Evolutionary conservation across 1,139 yeast species (phyloP).

Genomic region (Magnusiomyces starmeri): DNA sequence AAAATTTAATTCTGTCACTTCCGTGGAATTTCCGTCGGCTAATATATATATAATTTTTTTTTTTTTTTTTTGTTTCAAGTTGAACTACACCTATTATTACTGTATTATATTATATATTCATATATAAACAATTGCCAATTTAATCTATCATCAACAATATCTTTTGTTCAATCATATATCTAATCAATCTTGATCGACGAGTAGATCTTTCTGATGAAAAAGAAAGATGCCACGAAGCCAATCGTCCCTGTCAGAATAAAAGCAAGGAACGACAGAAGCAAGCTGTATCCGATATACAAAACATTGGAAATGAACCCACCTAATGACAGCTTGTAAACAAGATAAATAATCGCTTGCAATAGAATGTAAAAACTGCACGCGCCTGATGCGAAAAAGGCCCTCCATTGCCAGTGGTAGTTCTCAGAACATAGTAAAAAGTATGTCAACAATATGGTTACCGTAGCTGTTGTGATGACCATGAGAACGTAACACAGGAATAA

Average conservation of each 20-base stretch:
- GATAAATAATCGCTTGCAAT: slow-evolving; percentile 62
- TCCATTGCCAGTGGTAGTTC: slow-evolving; percentile 98
- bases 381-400: slow-evolving; percentile 80
- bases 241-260: slow-evolving; percentile 84
- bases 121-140: too few relatives aligned
- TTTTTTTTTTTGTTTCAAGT: not conserved
- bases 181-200: slow-evolving; percentile 79
- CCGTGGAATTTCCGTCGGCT: too few relatives aligned
- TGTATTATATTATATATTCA: too few relatives aligned
- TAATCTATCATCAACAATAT: too few relatives aligned
- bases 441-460: slow-evolving; percentile 72
- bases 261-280: slow-evolving; percentile 59
- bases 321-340: slow-evolving; percentile 46
- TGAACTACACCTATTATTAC: not conserved
- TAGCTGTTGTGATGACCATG: slow-evolving; percentile 73
- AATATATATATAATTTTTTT: not conserved
- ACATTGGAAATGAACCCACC: slow-evolving; percentile 73
- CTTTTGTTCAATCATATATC: slow-evolving; percentile 9
- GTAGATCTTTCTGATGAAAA: slow-evolving; percentile 74
- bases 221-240: slow-evolving; percentile 70
- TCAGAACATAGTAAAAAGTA: slow-evolving; percentile 85
- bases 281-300: slow-evolving; percentile 79
- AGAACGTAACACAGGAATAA: slow-evolving; percentile 77
- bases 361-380: slow-evolving; percentile 83
- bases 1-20: not conserved